A percentile compares a stretch with the other conserved stretches of the same genome.
Conservation (phyloP, 306 rosid genomes). For the Canavalia ensiformis region DNA sequence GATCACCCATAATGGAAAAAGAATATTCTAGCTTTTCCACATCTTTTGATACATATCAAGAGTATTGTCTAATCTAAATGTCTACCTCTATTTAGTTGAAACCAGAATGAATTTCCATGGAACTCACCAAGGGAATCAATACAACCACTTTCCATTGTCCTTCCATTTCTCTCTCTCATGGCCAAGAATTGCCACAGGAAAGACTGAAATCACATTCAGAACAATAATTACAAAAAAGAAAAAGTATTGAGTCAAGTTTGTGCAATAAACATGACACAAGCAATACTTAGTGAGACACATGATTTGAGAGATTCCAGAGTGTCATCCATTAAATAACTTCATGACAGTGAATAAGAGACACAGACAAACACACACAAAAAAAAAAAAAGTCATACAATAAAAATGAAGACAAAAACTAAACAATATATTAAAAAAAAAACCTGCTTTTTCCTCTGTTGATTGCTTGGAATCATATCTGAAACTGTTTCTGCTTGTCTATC, state of each 20-base stretch:
- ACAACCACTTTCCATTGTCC: constrained; percentile 47
- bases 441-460: constrained; percentile 56
- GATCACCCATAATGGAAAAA: constrained; percentile 32
- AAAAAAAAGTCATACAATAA: neutral
- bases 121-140: constrained; percentile 80
- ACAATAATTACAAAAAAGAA: neutral
- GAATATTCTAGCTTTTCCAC: constrained; percentile 31
- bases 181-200: constrained; percentile 72
- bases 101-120: constrained; percentile 38
- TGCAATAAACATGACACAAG: neutral
- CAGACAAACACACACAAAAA: neutral
- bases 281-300: neutral
- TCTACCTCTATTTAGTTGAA: constrained; percentile 7
- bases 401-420: constrained; percentile 20
- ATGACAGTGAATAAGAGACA: constrained; percentile 11
- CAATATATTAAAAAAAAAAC: constrained; percentile 28
- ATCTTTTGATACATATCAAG: constrained; percentile 29
- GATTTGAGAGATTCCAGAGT: neutral
- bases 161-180: constrained; percentile 68
- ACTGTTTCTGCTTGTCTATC: constrained; percentile 39
- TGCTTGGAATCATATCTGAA: constrained; percentile 46
- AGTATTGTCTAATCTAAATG: constrained; percentile 30
- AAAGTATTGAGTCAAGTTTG: constrained; percentile 19
- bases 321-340: constrained; percentile 19
- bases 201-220: constrained; percentile 68